phyloP scores from a whole-genome alignment of 1,284 basidiomycete genomes.

The Rhodotorula sp. region DNA sequence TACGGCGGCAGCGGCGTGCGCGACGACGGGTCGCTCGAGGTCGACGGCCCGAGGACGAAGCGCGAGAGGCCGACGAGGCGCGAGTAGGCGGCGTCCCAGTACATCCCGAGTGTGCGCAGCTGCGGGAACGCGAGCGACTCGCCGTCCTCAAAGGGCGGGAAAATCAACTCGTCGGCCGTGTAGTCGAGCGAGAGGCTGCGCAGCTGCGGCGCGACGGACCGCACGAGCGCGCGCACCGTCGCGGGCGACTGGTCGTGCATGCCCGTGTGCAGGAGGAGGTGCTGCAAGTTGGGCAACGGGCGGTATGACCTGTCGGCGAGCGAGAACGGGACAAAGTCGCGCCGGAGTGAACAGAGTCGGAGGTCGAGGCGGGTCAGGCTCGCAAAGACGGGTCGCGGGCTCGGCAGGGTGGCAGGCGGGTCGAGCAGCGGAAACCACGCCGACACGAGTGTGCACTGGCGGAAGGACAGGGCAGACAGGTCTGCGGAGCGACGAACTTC shows the following conservation, averaged over 20 bases:
- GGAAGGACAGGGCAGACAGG: not conserved
- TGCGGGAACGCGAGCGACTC: not conserved
- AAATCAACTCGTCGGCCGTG: not conserved
- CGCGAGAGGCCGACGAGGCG: conserved; percentile 1
- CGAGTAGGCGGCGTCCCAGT: conserved; percentile 8
- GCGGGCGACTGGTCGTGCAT: conserved; percentile 1
- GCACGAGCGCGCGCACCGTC: conserved; percentile 4
- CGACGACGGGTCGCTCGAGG: not conserved
- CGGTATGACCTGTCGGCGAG: no score
- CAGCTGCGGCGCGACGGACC: not conserved
- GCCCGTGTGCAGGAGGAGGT: conserved; percentile 11
- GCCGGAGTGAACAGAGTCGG: conserved; percentile 11
- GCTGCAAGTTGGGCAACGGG: not conserved
- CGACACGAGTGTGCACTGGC: conserved; percentile 9
- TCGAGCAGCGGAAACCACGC: not conserved
- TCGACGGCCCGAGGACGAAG: not conserved
- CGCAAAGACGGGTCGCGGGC: not conserved
- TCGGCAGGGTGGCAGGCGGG: not conserved
- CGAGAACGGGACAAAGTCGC: conserved; percentile 6
- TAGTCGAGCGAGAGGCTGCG: conserved; percentile 5
- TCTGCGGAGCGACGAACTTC: not conserved
- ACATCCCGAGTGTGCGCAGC: conserved; percentile 1
- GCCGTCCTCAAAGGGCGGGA: not conserved
- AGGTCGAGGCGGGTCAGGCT: conserved; percentile 1
- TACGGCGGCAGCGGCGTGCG: not conserved